Evolutionary conservation across 768 basidiomycete species (phyloP), one percentile per base, ranked within the genome.

Genomic region (Asterophora parasitica): DNA sequence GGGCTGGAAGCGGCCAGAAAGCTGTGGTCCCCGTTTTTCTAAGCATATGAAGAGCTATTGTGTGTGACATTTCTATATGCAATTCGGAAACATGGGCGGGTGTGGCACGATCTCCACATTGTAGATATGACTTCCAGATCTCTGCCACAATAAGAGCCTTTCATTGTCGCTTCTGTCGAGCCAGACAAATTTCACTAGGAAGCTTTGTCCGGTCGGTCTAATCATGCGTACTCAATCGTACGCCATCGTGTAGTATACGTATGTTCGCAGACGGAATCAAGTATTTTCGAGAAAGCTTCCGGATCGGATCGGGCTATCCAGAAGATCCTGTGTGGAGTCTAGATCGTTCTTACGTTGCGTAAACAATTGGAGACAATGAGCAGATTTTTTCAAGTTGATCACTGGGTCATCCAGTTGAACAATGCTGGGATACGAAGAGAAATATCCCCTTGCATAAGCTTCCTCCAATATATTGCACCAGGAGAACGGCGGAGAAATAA

Each of bases 1-100:
- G 42, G 35, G 45, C 2, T 12, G 12, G 15, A 48, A 39, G 23
- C 36, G 35, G 45, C 7, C 10, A 17, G 15, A 48, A 39, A 32
- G 51, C 51, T 40, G 34, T 48, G 43, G 16, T 34, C 43, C 49
- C 44, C 41, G 42, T 50, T 40, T 28, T 20, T 11, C 38, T 3
- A 34, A n/a, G 20, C 44, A 12, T 19, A 10, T 19, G 28, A 7
- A 41, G 37, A 33, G 28, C 12, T 30, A 10, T 47, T 47, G 28
- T 40, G 2, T 26, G 20, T 36, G 46, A 47, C n/a, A n/a, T n/a
- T n/a, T n/a, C 17, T 39, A 47, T 33, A 23, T 47, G 38, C 38
- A 41, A 47, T 41, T 30, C 28, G 34, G 38, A 7, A 41, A 36
- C 11, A 13, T 20, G 17, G 10, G 35, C 16, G n/a, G 27, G 34